Percentiles rank a stretch among this genome's conserved stretches.
Evolutionary conservation across 1,284 basidiomycete genomes (phyloP).

Genomic region (Somion occarium): DNA sequence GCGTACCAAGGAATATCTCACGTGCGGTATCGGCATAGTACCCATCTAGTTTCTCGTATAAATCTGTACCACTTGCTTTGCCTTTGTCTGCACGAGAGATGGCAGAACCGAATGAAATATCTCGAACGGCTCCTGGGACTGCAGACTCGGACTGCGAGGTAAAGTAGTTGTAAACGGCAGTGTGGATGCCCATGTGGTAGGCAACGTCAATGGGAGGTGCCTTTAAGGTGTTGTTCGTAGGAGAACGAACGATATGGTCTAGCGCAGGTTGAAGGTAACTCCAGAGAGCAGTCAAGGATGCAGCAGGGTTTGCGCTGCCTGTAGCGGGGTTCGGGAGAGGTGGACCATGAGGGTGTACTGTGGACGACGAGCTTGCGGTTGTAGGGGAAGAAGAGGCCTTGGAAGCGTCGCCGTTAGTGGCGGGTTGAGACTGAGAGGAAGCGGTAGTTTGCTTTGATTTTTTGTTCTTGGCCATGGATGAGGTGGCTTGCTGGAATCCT

Average conservation of each 20-base stretch:
- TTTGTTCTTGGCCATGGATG: not conserved
- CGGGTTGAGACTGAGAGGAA: not conserved
- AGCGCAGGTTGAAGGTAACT: constrained; percentile 68
- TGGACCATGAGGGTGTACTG: constrained; percentile 7
- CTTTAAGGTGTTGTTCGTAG: constrained; percentile 52
- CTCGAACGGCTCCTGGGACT: not conserved
- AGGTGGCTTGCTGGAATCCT: not conserved
- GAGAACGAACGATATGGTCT: constrained; percentile 66
- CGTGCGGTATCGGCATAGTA: constrained; percentile 57
- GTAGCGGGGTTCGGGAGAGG: constrained; percentile 34
- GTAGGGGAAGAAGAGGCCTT: not conserved
- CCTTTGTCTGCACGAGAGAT: constrained; percentile 22
- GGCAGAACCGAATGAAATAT: constrained; percentile 19
- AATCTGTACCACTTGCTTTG: constrained; percentile 50
- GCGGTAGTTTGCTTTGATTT: not conserved
- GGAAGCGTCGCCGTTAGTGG: not conserved
- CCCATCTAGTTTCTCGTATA: constrained; percentile 66
- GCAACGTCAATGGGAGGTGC: constrained; percentile 65
- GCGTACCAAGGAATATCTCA: constrained; percentile 57
- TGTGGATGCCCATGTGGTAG: constrained; percentile 73
- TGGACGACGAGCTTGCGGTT: too few relatives aligned
- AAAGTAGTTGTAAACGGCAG: constrained; percentile 77
- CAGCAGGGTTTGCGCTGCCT: constrained; percentile 68
- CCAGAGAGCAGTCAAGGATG: constrained; percentile 66
- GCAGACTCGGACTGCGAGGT: constrained; percentile 49